phyloP scores from a whole-genome alignment of 2,329 filamentous ascomycete species.

The Aspergillus cejpii region DNA sequence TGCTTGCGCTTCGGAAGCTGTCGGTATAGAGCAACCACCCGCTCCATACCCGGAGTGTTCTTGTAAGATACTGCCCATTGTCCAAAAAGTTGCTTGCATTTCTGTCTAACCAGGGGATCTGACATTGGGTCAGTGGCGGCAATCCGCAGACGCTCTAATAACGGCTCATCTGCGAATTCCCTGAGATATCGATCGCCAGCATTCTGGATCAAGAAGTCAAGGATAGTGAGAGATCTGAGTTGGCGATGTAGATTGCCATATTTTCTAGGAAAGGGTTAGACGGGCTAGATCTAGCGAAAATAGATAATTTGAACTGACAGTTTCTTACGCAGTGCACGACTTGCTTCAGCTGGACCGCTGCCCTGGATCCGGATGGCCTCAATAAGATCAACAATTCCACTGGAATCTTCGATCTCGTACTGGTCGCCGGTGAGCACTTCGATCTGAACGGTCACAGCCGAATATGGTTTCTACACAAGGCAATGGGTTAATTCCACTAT shows the following conservation, averaged over 20 bases:
- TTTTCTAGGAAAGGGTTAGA: constrained; percentile 51
- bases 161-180: constrained; percentile 78
- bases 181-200: constrained; percentile 81
- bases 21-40: constrained; percentile 70
- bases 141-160: constrained; percentile 84
- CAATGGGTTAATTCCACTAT: not conserved
- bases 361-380: constrained; percentile 87
- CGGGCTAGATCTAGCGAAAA: not conserved
- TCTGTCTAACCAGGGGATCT: constrained; percentile 76
- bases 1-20: constrained; percentile 63
- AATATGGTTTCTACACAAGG: constrained; percentile 66
- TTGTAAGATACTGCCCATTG: constrained; percentile 83
- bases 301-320: constrained; percentile 48
- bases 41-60: constrained; percentile 68
- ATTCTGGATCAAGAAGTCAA: constrained; percentile 93
- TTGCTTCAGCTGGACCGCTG: constrained; percentile 80
- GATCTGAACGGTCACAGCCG: constrained; percentile 86
- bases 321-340: constrained; percentile 91
- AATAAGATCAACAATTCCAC: constrained; percentile 86
- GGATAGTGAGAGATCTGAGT: constrained; percentile 75
- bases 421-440: constrained; percentile 84
- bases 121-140: constrained; percentile 79
- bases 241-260: constrained; percentile 94
- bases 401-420: constrained; percentile 83
- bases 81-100: constrained; percentile 78